These are phyloP conservation scores for Eleusine coracana DNA, from an alignment of 176 grass and related monocot species.

Conservation along the genomic window DNA sequence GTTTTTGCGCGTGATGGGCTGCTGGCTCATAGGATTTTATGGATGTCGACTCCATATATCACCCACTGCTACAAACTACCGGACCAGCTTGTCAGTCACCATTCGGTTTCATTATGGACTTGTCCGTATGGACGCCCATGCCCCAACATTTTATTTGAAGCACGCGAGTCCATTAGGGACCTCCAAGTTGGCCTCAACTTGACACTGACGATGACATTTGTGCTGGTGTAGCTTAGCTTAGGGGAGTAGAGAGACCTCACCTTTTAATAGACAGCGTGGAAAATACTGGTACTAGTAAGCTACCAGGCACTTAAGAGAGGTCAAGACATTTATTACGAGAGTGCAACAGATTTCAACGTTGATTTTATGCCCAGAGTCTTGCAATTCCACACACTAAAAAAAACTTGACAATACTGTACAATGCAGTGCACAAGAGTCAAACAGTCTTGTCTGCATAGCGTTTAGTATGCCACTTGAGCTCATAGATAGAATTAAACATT, in stretches of 20 bases:
- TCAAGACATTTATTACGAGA: neutral
- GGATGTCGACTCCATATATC: slow-evolving; percentile 2
- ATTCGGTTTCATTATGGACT: neutral
- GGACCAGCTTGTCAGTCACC: neutral
- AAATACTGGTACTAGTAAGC: neutral
- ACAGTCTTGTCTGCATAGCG: neutral
- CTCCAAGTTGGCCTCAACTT: neutral
- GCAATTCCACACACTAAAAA: neutral
- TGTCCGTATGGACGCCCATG: neutral
- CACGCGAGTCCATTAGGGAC: neutral
- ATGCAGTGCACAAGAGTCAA: neutral
- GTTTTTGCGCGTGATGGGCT: neutral
- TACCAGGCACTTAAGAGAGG: neutral
- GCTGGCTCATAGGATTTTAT: neutral
- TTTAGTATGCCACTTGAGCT: neutral
- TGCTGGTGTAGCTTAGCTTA: neutral
- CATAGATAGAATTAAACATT: neutral
- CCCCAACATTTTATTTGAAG: neutral
- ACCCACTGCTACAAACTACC: too few relatives aligned
- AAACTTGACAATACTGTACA: too few relatives aligned
- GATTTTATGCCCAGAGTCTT: neutral
- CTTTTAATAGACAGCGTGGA: neutral
- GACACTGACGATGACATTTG: neutral
- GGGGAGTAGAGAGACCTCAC: slow-evolving; percentile 8
- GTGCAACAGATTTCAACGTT: neutral